Evolutionary conservation across 371 early-diverging fungal genomes (phyloP).

Genomic region (Fennellomyces sp.): DNA sequence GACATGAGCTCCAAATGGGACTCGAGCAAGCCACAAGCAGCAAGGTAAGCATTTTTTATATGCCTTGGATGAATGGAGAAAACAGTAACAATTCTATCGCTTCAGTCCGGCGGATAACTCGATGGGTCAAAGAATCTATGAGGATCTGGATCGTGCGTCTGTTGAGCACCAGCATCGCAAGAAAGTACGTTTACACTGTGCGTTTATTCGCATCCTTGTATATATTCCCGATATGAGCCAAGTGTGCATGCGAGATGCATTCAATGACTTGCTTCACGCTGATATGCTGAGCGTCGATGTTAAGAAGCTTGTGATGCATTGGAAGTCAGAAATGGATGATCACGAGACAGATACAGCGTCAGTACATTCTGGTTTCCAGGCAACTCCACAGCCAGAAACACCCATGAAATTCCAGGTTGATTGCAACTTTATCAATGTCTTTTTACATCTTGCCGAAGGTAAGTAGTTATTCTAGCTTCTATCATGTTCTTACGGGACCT

Average conservation of each 20-base stretch:
- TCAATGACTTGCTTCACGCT: constrained; percentile 33
- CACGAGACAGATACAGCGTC: neutral
- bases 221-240: constrained; percentile 52
- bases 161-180: constrained; percentile 13
- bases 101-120: constrained; percentile 12
- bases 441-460: constrained; percentile 38
- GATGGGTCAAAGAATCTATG: constrained; percentile 23
- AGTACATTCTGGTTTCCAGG: constrained; percentile 2
- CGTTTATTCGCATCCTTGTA: constrained; percentile 44
- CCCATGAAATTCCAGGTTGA: constrained; percentile 40
- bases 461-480: neutral
- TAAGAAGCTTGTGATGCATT: constrained; percentile 20
- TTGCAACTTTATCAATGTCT: constrained; percentile 42
- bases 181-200: constrained; percentile 27
- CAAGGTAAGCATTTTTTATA: constrained; percentile 9
- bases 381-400: neutral
- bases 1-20: constrained; percentile 5
- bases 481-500: too few relatives aligned
- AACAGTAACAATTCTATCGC: neutral
- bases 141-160: constrained; percentile 22
- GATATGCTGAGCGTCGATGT: constrained; percentile 45
- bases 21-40: neutral
- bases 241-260: constrained; percentile 31
- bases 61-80: neutral
- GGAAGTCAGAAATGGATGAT: constrained; percentile 15